A percentile compares a stretch with the other conserved stretches of the same genome.
These are phyloP conservation scores for Phytophthora colocasiae DNA, from an alignment of 352 stramenopile species.

Conservation along the genomic window DNA sequence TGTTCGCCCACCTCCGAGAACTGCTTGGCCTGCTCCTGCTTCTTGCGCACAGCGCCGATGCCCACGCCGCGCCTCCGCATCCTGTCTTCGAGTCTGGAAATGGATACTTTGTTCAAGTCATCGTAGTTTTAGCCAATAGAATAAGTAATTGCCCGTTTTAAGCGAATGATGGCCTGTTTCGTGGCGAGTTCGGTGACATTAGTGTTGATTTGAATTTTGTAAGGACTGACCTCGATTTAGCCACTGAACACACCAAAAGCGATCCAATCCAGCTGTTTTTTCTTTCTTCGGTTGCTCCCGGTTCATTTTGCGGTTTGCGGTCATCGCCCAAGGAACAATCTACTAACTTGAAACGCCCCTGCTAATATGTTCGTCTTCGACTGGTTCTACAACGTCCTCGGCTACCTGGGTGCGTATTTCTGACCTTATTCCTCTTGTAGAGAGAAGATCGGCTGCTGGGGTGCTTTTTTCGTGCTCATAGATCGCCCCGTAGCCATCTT, in stretches of 20 bases:
- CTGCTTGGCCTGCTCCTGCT: conserved; percentile 88
- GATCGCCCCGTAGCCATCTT: neutral
- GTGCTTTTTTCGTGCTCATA: neutral
- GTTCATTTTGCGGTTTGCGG: conserved; percentile 48
- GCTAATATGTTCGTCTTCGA: conserved; percentile 94
- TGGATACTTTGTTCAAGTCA: conserved; percentile 1
- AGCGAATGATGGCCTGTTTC: conserved; percentile 64
- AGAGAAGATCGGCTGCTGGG: neutral
- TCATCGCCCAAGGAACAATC: conserved; percentile 26
- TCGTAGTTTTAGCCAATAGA: conserved; percentile 12
- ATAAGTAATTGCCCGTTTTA: conserved; percentile 26
- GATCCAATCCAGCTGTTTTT: conserved; percentile 12
- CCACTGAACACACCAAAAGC: conserved; percentile 3
- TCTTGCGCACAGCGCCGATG: conserved; percentile 88
- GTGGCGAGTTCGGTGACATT: conserved; percentile 43
- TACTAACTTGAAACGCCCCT: conserved; percentile 22
- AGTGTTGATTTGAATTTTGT: conserved; percentile 2
- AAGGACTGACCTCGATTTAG: neutral
- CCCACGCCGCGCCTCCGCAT: conserved; percentile 81
- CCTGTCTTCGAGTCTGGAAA: neutral
- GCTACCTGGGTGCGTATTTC: conserved; percentile 87
- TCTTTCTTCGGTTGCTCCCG: conserved; percentile 23
- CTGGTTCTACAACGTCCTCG: conserved; percentile 96
- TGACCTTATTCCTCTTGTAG: neutral
- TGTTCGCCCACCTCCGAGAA: conserved; percentile 88